Evolutionary conservation across 2,329 filamentous ascomycete genomes (phyloP).

Genomic region (Clarireedia homoeocarpa): DNA sequence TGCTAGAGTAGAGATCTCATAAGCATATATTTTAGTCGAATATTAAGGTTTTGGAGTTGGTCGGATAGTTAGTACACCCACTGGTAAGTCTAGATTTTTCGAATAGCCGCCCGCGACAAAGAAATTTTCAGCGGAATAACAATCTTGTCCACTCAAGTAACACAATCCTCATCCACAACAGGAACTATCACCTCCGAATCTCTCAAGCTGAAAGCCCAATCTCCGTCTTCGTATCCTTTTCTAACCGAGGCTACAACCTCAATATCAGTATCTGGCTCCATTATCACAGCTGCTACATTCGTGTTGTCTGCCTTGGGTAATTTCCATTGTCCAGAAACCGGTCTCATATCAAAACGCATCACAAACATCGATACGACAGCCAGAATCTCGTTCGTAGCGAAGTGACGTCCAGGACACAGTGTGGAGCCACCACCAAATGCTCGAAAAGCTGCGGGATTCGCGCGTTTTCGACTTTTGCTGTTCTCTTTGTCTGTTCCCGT

Average conservation of each 20-base stretch:
- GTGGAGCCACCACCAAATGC: conserved; percentile 30
- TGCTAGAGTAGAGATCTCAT: too few species aligned
- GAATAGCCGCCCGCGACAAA: too few species aligned
- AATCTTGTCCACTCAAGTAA: not conserved
- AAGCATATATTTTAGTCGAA: too few species aligned
- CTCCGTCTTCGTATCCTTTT: not conserved
- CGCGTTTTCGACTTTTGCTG: conserved; percentile 11
- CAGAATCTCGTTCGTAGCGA: conserved; percentile 31
- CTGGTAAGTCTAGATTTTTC: too few species aligned
- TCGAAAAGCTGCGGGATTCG: conserved; percentile 26
- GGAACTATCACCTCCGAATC: not conserved
- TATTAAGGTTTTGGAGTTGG: too few species aligned
- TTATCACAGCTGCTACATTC: not conserved
- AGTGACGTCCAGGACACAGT: conserved; percentile 32
- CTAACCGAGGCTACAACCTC: conserved; percentile 11
- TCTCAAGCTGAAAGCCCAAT: not conserved
- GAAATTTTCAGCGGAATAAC: too few species aligned
- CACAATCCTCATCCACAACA: not conserved
- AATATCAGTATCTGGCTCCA: conserved; percentile 6
- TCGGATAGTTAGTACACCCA: too few species aligned
- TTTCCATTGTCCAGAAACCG: not conserved
- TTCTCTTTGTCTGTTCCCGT: not conserved
- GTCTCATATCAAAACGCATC: conserved; percentile 26
- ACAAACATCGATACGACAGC: conserved; percentile 29
- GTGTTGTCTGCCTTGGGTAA: not conserved